These are phyloP conservation scores for Punctularia strigosozonata DNA, from an alignment of 768 basidiomycete species.

Conservation along the genomic window DNA sequence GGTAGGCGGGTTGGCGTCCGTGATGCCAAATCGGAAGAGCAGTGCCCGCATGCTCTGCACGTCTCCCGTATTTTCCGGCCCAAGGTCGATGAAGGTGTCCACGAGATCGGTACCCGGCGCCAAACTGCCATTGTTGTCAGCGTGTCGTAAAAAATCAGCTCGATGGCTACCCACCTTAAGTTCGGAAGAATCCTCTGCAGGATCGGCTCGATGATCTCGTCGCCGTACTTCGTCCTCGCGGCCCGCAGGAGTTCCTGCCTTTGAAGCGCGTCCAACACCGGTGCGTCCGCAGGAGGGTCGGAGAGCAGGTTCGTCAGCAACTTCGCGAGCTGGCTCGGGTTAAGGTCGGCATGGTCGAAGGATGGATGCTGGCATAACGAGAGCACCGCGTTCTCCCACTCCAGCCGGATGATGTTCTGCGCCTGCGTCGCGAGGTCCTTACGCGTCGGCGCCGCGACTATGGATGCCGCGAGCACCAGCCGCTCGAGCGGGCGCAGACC, in stretches of 20 bases:
- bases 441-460: slow-evolving; percentile 52
- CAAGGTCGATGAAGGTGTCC: slow-evolving; percentile 65
- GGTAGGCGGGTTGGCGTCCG: slow-evolving; percentile 57
- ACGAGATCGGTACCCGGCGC: slow-evolving; percentile 57
- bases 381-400: slow-evolving; percentile 70
- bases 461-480: slow-evolving; percentile 64
- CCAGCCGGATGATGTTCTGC: slow-evolving; percentile 51
- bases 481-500: slow-evolving; percentile 72
- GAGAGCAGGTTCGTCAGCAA: slow-evolving; percentile 73
- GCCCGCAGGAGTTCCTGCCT: slow-evolving; percentile 66
- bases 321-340: slow-evolving; percentile 63
- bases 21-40: slow-evolving; percentile 64
- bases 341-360: slow-evolving; percentile 73
- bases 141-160: slow-evolving; percentile 1
- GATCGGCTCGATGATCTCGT: slow-evolving; percentile 63
- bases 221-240: slow-evolving; percentile 70
- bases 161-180: slow-evolving; percentile 46
- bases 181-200: slow-evolving; percentile 64
- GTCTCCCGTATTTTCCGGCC: slow-evolving; percentile 70
- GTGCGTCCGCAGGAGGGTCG: slow-evolving; percentile 55
- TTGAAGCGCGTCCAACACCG: slow-evolving; percentile 60
- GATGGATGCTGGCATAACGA: slow-evolving; percentile 70
- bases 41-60: slow-evolving; percentile 58
- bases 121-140: slow-evolving; percentile 33
- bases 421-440: slow-evolving; percentile 52